Evolutionary conservation across 2,329 filamentous ascomycete species (phyloP), one percentile per base, ranked within the genome.

Genomic region (Aspergillus sojae): DNA sequence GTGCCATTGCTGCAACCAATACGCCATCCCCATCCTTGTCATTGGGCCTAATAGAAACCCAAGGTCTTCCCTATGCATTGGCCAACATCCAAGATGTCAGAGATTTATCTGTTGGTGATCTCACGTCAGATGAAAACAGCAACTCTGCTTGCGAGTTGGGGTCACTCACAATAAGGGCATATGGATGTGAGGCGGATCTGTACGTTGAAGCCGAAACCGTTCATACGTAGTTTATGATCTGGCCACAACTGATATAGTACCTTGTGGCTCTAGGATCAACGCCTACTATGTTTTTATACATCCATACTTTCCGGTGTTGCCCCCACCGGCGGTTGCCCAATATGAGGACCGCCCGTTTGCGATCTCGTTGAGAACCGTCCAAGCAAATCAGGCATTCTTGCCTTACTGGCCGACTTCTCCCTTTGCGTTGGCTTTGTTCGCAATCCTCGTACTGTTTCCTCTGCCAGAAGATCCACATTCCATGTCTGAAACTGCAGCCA

Each of bases 221-320:
- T 14, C 34, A 36, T 16, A 36, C 34, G 7, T 36, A 6, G 12
- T 36, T 36, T 16, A 7, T 36, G 14, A 36, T 16, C 14, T 36
- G 5, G 14, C 14, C 14, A 30, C 11, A 34, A 12, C 41, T 53
- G 46, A 54, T 39, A 46, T n/a, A 43, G 26, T 16, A 19, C 23
- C 26, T 9, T 16, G 16, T 19, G 26, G 19, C 4, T 11, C 32
- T 43, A 74, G 71, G 48, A 10, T 64, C 21, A 72, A 72, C 43
- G 69, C 71, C 5, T 73, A 74, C 57, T 73, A 74, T 43, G 65
- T 73, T 3, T 71, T 65, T 39, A 68, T 74, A 48, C 72, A 73
- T 46, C 65, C 69, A 28, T 73, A 71, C 52, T 57, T 73, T 21
- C 69, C 71, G 2, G 26, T 73, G n/a, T 56, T 73, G 4, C 72